phyloP scores from a whole-genome alignment of 2,329 filamentous ascomycete genomes.

The Penicillium sp. region DNA sequence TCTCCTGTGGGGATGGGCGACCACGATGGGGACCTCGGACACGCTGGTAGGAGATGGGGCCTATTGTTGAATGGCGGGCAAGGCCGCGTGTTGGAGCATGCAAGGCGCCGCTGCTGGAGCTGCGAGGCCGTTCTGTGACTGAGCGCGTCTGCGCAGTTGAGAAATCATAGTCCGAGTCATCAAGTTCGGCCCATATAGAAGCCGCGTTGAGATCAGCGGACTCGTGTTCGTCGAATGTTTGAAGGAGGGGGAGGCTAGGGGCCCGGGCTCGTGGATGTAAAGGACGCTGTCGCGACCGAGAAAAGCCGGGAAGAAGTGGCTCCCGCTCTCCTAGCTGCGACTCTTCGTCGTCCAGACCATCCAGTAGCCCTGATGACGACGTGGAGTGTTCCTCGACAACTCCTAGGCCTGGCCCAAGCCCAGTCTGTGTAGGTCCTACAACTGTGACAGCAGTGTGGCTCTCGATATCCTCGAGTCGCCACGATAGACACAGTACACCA shows the following conservation, averaged over 20 bases:
- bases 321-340: slow-evolving; percentile 42
- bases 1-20: slow-evolving; percentile 11
- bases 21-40: slow-evolving; percentile 24
- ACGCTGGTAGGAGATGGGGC: slow-evolving; percentile 17
- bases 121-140: slow-evolving; percentile 22
- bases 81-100: slow-evolving; percentile 19
- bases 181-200: slow-evolving; percentile 86
- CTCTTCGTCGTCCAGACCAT: slow-evolving; percentile 39
- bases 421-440: slow-evolving; percentile 61
- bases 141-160: slow-evolving; percentile 10
- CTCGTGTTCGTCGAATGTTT: slow-evolving; percentile 44
- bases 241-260: slow-evolving; percentile 33
- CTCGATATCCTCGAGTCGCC: slow-evolving; percentile 76
- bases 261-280: slow-evolving; percentile 37
- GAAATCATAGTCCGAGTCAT: slow-evolving; percentile 63
- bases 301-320: slow-evolving; percentile 35
- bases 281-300: slow-evolving; percentile 25
- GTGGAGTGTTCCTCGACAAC: slow-evolving; percentile 62
- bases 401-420: slow-evolving; percentile 78
- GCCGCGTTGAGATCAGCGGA: slow-evolving; percentile 65
- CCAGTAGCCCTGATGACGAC: slow-evolving; percentile 24
- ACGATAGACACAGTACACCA: slow-evolving; percentile 88
- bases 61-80: slow-evolving; percentile 24
- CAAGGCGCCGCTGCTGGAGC: slow-evolving; percentile 21
- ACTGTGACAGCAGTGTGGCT: slow-evolving; percentile 36